Percentiles rank a stretch among this genome's conserved stretches.
These are phyloP conservation scores for Bertia moriformis DNA, from an alignment of 2,329 filamentous ascomycete genomes.

Conservation along the genomic window DNA sequence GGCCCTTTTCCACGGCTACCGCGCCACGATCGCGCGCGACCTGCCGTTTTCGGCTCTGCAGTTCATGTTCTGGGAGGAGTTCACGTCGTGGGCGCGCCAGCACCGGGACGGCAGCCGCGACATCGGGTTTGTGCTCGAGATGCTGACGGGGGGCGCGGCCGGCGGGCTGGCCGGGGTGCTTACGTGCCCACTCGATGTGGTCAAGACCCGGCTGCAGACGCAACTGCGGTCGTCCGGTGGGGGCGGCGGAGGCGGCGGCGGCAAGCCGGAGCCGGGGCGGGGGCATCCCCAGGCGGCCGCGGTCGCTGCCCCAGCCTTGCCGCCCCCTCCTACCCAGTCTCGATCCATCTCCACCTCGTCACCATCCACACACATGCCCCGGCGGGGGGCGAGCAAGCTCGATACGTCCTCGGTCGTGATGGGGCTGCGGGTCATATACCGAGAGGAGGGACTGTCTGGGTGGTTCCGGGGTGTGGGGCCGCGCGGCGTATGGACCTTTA, in stretches of 20 bases:
- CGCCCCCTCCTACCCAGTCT: slow-evolving; percentile 32
- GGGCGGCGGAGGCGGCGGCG: slow-evolving; percentile 9
- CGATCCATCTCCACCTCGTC: slow-evolving; percentile 79
- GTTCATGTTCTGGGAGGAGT: slow-evolving; percentile 97
- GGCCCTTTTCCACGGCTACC: slow-evolving; percentile 88
- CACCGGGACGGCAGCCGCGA: slow-evolving; percentile 70
- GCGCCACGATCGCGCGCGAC: slow-evolving; percentile 85
- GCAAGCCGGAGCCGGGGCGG: slow-evolving; percentile 8
- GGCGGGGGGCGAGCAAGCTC: slow-evolving; percentile 64
- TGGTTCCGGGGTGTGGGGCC: slow-evolving; percentile 94
- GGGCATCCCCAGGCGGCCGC: slow-evolving; percentile 3
- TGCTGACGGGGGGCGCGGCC: slow-evolving; percentile 76
- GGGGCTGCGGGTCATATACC: slow-evolving; percentile 76
- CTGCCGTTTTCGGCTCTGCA: slow-evolving; percentile 91
- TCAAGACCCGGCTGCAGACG: slow-evolving; percentile 92
- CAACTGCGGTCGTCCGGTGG: slow-evolving; percentile 42
- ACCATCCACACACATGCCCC: slow-evolving; percentile 67
- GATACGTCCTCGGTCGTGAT: slow-evolving; percentile 81
- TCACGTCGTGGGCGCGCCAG: slow-evolving; percentile 64
- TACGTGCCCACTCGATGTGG: slow-evolving; percentile 90
- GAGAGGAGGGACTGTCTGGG: slow-evolving; percentile 70
- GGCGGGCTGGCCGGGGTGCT: slow-evolving; percentile 87
- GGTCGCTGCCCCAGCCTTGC: slow-evolving; percentile 11
- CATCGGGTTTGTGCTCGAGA: slow-evolving; percentile 73
- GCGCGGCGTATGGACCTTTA: slow-evolving; percentile 87